Conservation (phyloP, 2,329 filamentous ascomycete genomes). For the Apiospora marii region DNA sequence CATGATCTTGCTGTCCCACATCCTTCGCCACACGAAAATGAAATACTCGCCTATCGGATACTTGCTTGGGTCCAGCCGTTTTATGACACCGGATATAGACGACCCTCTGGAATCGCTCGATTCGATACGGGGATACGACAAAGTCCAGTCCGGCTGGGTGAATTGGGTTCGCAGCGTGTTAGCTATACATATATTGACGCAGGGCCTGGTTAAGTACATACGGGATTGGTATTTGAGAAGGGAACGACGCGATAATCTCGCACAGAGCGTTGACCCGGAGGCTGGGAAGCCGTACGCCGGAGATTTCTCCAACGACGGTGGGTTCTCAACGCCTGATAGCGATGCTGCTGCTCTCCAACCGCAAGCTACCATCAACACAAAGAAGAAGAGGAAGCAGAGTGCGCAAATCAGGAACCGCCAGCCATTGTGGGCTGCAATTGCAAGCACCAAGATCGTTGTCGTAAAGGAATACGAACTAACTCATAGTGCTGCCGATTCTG, state of each 20-base stretch:
- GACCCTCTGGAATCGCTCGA: slow-evolving; percentile 55
- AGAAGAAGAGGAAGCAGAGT: slow-evolving; percentile 90
- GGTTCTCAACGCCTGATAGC: slow-evolving; percentile 61
- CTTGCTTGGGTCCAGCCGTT: slow-evolving; percentile 56
- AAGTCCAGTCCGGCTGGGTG: slow-evolving; percentile 60
- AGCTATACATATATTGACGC: slow-evolving; percentile 78
- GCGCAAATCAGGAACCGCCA: slow-evolving; percentile 90
- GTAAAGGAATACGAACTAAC: slow-evolving; percentile 90
- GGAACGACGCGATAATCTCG: slow-evolving; percentile 61
- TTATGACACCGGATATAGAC: slow-evolving; percentile 53
- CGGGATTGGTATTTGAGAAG: slow-evolving; percentile 72
- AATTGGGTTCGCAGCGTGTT: slow-evolving; percentile 74
- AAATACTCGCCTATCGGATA: slow-evolving; percentile 57
- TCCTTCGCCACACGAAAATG: slow-evolving; percentile 57
- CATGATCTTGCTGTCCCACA: slow-evolving; percentile 68
- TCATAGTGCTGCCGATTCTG: slow-evolving; percentile 75
- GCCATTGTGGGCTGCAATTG: slow-evolving; percentile 91
- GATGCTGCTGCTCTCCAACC: slow-evolving; percentile 60
- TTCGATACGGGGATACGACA: slow-evolving; percentile 58
- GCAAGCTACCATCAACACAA: slow-evolving; percentile 67
- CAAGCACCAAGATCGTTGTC: slow-evolving; percentile 95
- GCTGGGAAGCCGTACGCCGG: slow-evolving; percentile 58
- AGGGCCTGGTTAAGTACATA: slow-evolving; percentile 75
- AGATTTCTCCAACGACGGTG: slow-evolving; percentile 50
- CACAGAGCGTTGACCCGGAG: slow-evolving; percentile 67